Base-by-base conservation (phyloP, 495 filamentous ascomycete genomes). In the Podospora bellae-mahoneyi region DNA sequence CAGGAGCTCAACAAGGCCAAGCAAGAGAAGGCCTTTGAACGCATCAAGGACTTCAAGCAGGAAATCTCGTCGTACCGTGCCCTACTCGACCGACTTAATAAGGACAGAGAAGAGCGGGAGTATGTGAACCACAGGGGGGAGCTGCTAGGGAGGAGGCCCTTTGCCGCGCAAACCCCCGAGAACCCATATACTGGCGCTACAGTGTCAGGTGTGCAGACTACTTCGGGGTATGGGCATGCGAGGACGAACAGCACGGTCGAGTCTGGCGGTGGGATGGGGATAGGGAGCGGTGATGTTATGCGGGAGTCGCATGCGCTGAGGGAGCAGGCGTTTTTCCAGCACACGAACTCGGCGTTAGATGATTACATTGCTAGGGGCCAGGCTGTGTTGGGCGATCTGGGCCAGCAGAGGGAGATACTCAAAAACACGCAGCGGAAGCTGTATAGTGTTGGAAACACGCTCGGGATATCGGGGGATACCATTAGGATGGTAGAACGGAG, bases 401-500 rank as follows among this genome's bases (percentile, higher is more conserved):
- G 91, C 2, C 84, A 97, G 76, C 96, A 99, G 82, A 84, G 92
- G 54, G 94, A 97, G 76, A 91, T 98, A 75, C 82, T 99, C 68
- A 99, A 99, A 82, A 90, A 88, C 7, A 98, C 95, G 56, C 95
- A 98, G 82, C 87, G 89, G 74, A 86, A 87, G 76, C 82, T 99
- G 59, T 98, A 98, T 74, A 93, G 87, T 75, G 92, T 97, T 23
- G 95, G 91, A 6, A 98, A 96, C 74, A 98, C 96, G 32, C 79
- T 99, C 68, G 95, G 95, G 7, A 86, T 99, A 48, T 93, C 90
- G 77, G 93, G 94, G 32, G 96, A 98, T 76, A 99, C 95, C 5
- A 99, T 99, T 66, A 86, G 96, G 16, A 97, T 94, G 92, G 84
- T 99, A 62, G 94, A 98, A 78, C 82, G 95, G 73, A 85, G 95